Evolutionary conservation across 371 early-diverging fungal genomes (phyloP).

Genomic region (Mortierella sp.): DNA sequence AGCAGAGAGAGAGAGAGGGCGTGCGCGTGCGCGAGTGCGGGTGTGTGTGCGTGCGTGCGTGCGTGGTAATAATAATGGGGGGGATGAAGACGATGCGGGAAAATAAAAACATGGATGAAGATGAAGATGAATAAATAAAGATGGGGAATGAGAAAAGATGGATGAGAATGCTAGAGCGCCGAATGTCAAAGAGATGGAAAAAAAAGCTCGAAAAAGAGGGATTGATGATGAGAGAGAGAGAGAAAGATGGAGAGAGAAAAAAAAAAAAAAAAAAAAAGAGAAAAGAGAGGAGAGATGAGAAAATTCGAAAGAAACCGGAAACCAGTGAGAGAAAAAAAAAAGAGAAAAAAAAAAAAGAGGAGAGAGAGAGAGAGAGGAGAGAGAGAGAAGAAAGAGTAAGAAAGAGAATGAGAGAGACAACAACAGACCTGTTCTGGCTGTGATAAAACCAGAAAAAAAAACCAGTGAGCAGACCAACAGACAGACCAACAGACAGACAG

Average conservation of each 20-base stretch:
- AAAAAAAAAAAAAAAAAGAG: neutral
- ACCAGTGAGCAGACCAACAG: too few species aligned
- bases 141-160: neutral
- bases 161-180: neutral
- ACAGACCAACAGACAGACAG: too few species aligned
- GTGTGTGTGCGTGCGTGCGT: slow-evolving; percentile 32
- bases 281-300: neutral
- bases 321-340: slow-evolving; percentile 5
- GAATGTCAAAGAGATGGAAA: neutral
- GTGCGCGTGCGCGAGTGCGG: neutral
- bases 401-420: neutral
- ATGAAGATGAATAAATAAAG: neutral
- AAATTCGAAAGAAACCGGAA: too few species aligned
- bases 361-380: neutral
- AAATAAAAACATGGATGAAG: too few species aligned
- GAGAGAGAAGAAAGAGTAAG: neutral
- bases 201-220: neutral
- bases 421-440: too few species aligned
- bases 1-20: too few species aligned
- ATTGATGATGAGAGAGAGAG: neutral
- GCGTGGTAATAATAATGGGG: neutral
- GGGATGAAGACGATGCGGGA: neutral
- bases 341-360: neutral
- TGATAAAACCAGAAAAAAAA: too few species aligned
- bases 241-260: neutral